A percentile compares a stretch with the other conserved stretches of the same genome.
Evolutionary conservation across 169 alveolate genomes (phyloP).

Genomic region (Cryptosporidium parvum): DNA sequence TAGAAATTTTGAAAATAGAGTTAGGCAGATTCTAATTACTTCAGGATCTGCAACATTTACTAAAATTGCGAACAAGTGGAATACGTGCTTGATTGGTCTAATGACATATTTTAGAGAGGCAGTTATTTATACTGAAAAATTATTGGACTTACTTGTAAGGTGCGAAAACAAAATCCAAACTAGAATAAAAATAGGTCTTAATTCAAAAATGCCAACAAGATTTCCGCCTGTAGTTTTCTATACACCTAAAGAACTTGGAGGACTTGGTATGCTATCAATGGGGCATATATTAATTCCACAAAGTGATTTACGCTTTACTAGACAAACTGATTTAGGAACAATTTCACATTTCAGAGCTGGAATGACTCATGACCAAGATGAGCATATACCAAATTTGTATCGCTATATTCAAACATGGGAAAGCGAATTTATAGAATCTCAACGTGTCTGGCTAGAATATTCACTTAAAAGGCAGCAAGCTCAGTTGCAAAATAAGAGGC

Average conservation of each 20-base stretch:
- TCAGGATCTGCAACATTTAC: constrained; percentile 99
- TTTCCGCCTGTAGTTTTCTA: constrained; percentile 99
- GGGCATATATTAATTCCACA: constrained; percentile 99
- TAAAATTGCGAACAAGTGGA: constrained; percentile 99
- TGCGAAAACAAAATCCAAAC: constrained; percentile 99
- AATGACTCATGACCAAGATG: constrained; percentile 99
- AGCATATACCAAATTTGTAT: constrained; percentile 98
- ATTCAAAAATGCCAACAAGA: constrained; percentile 99
- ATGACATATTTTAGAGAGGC: constrained; percentile 99
- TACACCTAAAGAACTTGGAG: constrained; percentile 99
- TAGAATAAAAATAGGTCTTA: constrained; percentile 99
- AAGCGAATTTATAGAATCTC: constrained; percentile 98
- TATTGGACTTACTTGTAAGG: constrained; percentile 97
- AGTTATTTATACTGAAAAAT: constrained; percentile 97
- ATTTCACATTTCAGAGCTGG: constrained; percentile 99
- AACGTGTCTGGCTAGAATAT: constrained; percentile 99
- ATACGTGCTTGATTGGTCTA: constrained; percentile 97
- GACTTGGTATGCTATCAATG: constrained; percentile 99
- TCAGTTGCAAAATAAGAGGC: constrained; percentile 96
- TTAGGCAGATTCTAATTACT: constrained; percentile 98
- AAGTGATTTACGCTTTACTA: constrained; percentile 95
- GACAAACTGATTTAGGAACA: constrained; percentile 97
- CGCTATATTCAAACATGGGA: constrained; percentile 99
- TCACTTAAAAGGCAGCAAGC: constrained; percentile 99
- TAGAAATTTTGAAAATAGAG: constrained; percentile 96